These are phyloP conservation scores for Plectranthus barbatus DNA, from an alignment of 257 asterid species.

Conservation along the genomic window DNA sequence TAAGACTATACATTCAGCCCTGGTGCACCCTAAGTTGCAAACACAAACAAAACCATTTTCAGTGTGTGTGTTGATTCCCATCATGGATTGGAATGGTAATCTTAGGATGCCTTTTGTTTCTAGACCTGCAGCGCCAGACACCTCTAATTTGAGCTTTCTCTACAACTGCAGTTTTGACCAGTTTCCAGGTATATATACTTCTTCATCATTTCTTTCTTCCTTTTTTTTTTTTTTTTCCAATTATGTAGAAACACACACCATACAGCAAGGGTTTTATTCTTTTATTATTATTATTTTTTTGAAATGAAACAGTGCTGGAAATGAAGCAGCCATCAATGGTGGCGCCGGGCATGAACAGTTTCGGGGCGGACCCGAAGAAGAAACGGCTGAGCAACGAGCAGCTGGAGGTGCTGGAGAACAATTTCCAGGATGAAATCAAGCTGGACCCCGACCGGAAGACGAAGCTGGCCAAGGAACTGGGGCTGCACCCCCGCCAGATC, in stretches of 20 bases:
- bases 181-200: background rate
- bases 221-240: no score
- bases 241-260: no score
- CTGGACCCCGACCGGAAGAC: slow-evolving; percentile 75
- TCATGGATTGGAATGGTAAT: background rate
- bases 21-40: slow-evolving; percentile 18
- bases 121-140: background rate
- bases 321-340: slow-evolving; percentile 36
- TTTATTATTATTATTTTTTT: no score
- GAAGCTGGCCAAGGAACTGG: slow-evolving; percentile 70
- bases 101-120: background rate
- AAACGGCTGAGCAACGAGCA: slow-evolving; percentile 65
- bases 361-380: slow-evolving; percentile 43
- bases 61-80: background rate
- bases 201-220: no score
- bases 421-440: slow-evolving; percentile 71
- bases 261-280: no score
- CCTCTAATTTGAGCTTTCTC: background rate
- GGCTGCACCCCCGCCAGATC: slow-evolving; percentile 70
- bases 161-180: background rate
- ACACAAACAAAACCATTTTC: background rate
- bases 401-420: slow-evolving; percentile 53
- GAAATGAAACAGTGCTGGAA: slow-evolving; percentile 15
- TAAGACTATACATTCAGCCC: slow-evolving; percentile 8
- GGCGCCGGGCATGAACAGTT: slow-evolving; percentile 16